A percentile compares a stretch with the other conserved stretches of the same genome.
phyloP scores from a whole-genome alignment of 2,329 filamentous ascomycete genomes.

The Ascochyta lentis region DNA sequence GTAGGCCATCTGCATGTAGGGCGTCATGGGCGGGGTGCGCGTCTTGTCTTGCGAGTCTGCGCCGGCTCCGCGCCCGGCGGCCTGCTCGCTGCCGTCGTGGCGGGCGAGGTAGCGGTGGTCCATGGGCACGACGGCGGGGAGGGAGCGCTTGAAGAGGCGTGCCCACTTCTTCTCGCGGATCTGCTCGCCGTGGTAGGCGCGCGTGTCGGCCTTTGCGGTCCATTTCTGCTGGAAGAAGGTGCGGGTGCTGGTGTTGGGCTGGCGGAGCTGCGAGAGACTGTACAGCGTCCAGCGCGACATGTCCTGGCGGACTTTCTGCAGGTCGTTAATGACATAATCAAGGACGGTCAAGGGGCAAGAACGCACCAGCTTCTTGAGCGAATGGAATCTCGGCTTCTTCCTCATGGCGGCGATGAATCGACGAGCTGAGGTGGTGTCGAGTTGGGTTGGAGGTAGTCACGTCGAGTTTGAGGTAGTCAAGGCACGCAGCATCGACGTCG shows the following conservation, averaged over 20 bases:
- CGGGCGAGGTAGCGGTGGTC: constrained; percentile 78
- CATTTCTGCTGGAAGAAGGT: constrained; percentile 99
- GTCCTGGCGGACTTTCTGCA: constrained; percentile 88
- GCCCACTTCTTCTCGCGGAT: constrained; percentile 93
- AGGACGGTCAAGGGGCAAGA: too few species aligned
- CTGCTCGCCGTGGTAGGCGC: constrained; percentile 93
- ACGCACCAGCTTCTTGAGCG: constrained; percentile 69
- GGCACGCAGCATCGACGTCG: too few species aligned
- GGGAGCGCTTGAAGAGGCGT: constrained; percentile 84
- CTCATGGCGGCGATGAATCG: constrained; percentile 46
- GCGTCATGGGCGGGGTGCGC: constrained; percentile 61
- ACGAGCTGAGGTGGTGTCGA: neutral
- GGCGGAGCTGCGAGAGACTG: constrained; percentile 71
- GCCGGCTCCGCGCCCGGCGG: constrained; percentile 83
- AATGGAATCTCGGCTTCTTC: constrained; percentile 66
- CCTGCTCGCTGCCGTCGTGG: constrained; percentile 82
- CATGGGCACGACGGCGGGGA: constrained; percentile 86
- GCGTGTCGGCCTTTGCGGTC: constrained; percentile 81
- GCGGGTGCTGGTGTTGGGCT: constrained; percentile 45
- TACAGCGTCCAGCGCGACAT: constrained; percentile 98
- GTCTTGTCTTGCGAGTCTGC: constrained; percentile 31
- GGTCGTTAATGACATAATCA: too few species aligned
- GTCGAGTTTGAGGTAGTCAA: too few species aligned
- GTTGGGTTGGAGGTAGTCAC: neutral
- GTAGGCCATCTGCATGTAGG: constrained; percentile 97